These are phyloP conservation scores for Penicillium brevicompactum DNA, from an alignment of 2,329 filamentous ascomycete genomes.

Conservation along the genomic window DNA sequence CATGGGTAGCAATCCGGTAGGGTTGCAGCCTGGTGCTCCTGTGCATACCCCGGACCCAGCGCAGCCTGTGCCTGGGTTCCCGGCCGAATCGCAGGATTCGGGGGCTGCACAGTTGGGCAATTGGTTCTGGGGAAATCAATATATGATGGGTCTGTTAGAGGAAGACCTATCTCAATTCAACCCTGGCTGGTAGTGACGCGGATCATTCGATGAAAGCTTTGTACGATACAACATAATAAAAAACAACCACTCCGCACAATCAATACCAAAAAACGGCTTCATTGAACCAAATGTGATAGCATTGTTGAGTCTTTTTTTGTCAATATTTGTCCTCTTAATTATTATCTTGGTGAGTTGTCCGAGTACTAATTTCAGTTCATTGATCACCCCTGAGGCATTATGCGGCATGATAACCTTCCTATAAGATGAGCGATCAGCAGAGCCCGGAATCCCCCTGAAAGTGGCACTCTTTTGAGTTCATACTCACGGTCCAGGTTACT, in stretches of 20 bases:
- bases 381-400: background rate
- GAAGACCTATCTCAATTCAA: slow-evolving; percentile 53
- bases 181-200: slow-evolving; percentile 6
- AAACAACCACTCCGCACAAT: no score
- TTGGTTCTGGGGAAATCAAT: slow-evolving; percentile 67
- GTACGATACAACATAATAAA: no score
- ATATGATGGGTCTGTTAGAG: slow-evolving; percentile 67
- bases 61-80: background rate
- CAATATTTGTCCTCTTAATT: no score
- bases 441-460: no score
- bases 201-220: background rate
- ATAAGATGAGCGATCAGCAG: slow-evolving; percentile 3
- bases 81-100: slow-evolving; percentile 3
- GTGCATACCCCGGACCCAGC: background rate
- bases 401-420: slow-evolving; percentile 2
- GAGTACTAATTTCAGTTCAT: background rate
- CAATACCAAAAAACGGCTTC: no score
- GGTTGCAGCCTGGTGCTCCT: slow-evolving; percentile 10
- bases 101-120: slow-evolving; percentile 54
- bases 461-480: no score
- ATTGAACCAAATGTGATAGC: no score
- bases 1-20: background rate
- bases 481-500: background rate
- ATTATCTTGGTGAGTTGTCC: background rate
- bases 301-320: no score